Conservation (phyloP, 805 yeast genomes). For the Yamadazyma paraphyllophila region DNA sequence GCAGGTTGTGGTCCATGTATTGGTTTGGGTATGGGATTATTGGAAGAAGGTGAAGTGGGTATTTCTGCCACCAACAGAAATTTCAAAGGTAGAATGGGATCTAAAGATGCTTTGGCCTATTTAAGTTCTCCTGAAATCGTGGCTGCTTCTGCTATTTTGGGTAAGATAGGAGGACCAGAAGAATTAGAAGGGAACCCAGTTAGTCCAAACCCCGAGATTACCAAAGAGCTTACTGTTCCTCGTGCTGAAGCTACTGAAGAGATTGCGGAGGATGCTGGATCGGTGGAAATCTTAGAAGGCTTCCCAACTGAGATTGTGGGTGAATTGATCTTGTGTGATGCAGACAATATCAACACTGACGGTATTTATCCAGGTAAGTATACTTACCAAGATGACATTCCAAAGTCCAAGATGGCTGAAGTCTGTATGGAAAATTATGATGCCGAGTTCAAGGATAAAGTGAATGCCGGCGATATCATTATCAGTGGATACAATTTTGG, state of each 20-base stretch:
- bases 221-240: constrained; percentile 37
- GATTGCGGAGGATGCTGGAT: constrained; percentile 31
- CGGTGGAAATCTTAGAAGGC: constrained; percentile 80
- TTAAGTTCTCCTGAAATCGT: constrained; percentile 97
- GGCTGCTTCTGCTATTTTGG: constrained; percentile 96
- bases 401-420: constrained; percentile 94
- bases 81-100: constrained; percentile 99
- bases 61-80: constrained; percentile 98
- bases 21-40: constrained; percentile 91
- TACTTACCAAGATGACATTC: constrained; percentile 96
- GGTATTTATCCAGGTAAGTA: constrained; percentile 99
- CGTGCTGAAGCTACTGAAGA: constrained; percentile 31
- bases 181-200: constrained; percentile 64
- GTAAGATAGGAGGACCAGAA: constrained; percentile 89
- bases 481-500: constrained; percentile 95
- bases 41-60: constrained; percentile 96
- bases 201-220: constrained; percentile 45
- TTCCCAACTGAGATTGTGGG: constrained; percentile 90
- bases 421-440: constrained; percentile 99
- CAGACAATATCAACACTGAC: constrained; percentile 95
- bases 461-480: constrained; percentile 83
- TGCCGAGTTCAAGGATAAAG: constrained; percentile 77
- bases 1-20: constrained; percentile 99
- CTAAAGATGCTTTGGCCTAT: constrained; percentile 92
- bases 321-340: constrained; percentile 92